Evolutionary conservation across 306 rosid species (phyloP), one percentile per base, ranked within the genome.

Genomic region (Sphenostylis stenocarpa): DNA sequence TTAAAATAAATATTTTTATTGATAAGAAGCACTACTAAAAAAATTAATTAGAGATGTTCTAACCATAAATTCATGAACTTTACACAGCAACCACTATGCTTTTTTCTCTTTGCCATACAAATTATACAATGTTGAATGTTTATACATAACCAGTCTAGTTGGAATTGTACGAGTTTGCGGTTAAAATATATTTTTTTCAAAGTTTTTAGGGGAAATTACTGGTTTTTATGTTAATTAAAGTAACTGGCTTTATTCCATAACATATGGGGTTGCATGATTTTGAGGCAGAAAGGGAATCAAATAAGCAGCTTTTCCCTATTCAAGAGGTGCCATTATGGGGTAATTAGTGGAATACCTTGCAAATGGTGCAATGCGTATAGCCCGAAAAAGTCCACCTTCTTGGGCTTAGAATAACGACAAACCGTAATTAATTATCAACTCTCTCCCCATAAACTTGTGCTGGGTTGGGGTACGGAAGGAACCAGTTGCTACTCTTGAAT

Each of bases 271-370:
- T 29, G 86, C 87, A 68, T 87, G 93, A 88, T 90, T 94, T 90
- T 88, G 89, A 91, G 94, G 90, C 88, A 91, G 28, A 65, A 86
- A 87, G 68, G 90, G 91, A 88, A 88, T 88, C 93, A 84, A 86
- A 56, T 53, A 72, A 80, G 81, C 97, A 91, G 88, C 90, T 78
- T 90, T 91, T 82, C 63, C 85, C 80, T 76, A 33, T 77, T 29
- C 60, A 55, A 81, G 73, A 78, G 80, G 78, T 51, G 69, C 69
- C 88, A 89, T 93, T 84, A 94, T 90, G 85, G 91, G 85, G 90
- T 86, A 94, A 94, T 91, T 90, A 87, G 86, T 85, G 86, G 86
- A 60, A 33, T 86, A 44, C 89, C 97, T 89, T 87, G 89, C 88
- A 84, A 77, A 77, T 77, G 77, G 87, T 86, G 87, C 84, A 79